These are phyloP conservation scores for Parasarocladium wereldwijsianum DNA, from an alignment of 2,329 filamentous ascomycete species.

Conservation along the genomic window DNA sequence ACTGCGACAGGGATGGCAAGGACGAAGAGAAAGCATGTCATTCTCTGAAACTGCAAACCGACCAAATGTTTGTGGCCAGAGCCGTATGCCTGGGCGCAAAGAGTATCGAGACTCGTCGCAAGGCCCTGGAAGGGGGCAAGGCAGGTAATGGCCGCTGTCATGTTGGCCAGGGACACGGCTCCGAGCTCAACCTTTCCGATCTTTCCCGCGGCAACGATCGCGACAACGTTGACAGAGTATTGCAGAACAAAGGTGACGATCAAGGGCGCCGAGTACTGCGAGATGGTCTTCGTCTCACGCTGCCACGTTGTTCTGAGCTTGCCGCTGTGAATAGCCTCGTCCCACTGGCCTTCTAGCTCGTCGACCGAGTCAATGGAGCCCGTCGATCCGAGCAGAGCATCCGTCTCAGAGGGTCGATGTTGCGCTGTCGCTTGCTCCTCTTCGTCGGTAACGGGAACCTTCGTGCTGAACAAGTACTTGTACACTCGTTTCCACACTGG, in stretches of 20 bases:
- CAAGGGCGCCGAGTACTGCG: constrained; percentile 54
- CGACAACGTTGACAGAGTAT: constrained; percentile 72
- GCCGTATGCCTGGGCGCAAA: constrained; percentile 88
- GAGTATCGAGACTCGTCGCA: constrained; percentile 77
- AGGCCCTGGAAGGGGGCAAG: constrained; percentile 72
- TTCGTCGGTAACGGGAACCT: constrained; percentile 28
- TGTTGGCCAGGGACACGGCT: constrained; percentile 38
- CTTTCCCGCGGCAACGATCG: constrained; percentile 64
- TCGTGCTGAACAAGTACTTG: constrained; percentile 39
- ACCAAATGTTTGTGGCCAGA: constrained; percentile 83
- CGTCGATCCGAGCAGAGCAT: constrained; percentile 19
- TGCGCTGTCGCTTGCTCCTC: constrained; percentile 15
- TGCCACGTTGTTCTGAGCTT: constrained; percentile 84
- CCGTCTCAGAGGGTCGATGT: constrained; percentile 23
- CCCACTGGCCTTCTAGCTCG: constrained; percentile 58
- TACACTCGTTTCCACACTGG: constrained; percentile 21
- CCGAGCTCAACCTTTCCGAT: constrained; percentile 49
- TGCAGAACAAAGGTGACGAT: constrained; percentile 62
- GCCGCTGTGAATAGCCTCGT: constrained; percentile 67
- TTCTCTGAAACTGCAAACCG: constrained; percentile 66
- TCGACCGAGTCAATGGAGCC: constrained; percentile 1
- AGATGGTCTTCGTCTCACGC: constrained; percentile 71
- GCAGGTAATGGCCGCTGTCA: constrained; percentile 69
- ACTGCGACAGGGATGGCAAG: constrained; percentile 59
- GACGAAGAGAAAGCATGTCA: constrained; percentile 62